Percentiles rank a stretch among this genome's conserved stretches.
phyloP scores from a whole-genome alignment of 2,329 filamentous ascomycete species.

The Colletotrichum eremochloae region DNA sequence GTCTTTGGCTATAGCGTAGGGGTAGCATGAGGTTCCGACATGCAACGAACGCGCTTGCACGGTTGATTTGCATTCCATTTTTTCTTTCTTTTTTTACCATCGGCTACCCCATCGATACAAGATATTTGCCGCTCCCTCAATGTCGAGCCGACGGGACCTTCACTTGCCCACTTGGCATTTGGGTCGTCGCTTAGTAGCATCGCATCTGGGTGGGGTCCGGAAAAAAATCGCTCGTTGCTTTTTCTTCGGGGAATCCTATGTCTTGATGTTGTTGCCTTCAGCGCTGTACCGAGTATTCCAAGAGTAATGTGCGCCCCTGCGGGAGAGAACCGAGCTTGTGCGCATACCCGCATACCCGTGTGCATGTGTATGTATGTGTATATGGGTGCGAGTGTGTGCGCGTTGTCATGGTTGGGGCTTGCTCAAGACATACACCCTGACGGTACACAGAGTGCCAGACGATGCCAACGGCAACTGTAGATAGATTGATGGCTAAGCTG shows the following conservation, averaged over 20 bases:
- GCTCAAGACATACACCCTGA: not conserved
- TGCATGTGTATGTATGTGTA: conserved; percentile 1
- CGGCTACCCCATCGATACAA: not conserved
- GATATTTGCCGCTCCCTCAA: conserved; percentile 10
- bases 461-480: not conserved
- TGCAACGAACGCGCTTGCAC: conserved; percentile 20
- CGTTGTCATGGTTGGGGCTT: not conserved
- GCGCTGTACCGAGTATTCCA: conserved; percentile 2
- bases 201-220: conserved; percentile 19
- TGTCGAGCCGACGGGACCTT: conserved; percentile 20
- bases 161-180: not conserved
- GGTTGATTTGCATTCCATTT: not conserved
- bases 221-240: conserved; percentile 13
- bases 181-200: not conserved
- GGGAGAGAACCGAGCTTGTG: not conserved
- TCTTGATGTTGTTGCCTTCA: conserved; percentile 3
- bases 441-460: not conserved
- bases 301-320: not conserved
- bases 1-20: not conserved
- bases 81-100: not conserved
- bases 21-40: not conserved
- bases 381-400: not conserved
- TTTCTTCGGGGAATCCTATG: conserved; percentile 2
- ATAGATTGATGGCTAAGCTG: not conserved
- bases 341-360: not conserved